Evolutionary conservation across 306 rosid species (phyloP).

Genomic region (Dryas alaskensis): DNA sequence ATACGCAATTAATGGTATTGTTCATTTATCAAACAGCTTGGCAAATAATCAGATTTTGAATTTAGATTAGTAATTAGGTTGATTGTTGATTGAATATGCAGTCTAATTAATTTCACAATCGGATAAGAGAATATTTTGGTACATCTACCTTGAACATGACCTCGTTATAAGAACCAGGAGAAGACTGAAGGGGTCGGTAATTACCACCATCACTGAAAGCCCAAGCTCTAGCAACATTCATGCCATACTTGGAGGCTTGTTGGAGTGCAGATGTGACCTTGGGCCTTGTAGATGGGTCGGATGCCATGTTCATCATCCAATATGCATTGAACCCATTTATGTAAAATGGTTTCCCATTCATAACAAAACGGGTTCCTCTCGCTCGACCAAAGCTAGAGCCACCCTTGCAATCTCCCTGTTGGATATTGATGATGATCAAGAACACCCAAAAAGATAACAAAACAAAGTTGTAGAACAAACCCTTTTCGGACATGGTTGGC

Average conservation of each 20-base stretch:
- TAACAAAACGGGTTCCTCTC: constrained; percentile 36
- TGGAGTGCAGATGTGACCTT: constrained; percentile 47
- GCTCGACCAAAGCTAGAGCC: constrained; percentile 27
- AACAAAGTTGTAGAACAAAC: background rate
- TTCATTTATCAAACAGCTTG: no score
- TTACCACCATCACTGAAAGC: constrained; percentile 52
- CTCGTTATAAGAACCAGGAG: constrained; percentile 51
- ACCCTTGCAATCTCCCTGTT: constrained; percentile 1
- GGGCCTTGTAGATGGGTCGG: constrained; percentile 41
- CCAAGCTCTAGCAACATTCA: constrained; percentile 55
- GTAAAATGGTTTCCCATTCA: constrained; percentile 32
- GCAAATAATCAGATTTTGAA: no score
- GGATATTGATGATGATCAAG: background rate
- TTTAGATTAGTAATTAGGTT: no score
- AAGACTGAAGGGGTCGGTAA: constrained; percentile 39
- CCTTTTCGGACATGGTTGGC: constrained; percentile 2
- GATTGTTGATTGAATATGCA: no score
- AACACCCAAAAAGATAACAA: background rate
- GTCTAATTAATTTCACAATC: no score
- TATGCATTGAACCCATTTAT: constrained; percentile 59
- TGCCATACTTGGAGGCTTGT: constrained; percentile 45
- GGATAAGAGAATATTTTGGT: no score
- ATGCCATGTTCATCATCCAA: constrained; percentile 57
- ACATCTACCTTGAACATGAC: constrained; percentile 35
- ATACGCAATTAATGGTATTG: no score